These are phyloP conservation scores for Schizophyllum commune DNA, from an alignment of 1,284 basidiomycete species.

Conservation along the genomic window DNA sequence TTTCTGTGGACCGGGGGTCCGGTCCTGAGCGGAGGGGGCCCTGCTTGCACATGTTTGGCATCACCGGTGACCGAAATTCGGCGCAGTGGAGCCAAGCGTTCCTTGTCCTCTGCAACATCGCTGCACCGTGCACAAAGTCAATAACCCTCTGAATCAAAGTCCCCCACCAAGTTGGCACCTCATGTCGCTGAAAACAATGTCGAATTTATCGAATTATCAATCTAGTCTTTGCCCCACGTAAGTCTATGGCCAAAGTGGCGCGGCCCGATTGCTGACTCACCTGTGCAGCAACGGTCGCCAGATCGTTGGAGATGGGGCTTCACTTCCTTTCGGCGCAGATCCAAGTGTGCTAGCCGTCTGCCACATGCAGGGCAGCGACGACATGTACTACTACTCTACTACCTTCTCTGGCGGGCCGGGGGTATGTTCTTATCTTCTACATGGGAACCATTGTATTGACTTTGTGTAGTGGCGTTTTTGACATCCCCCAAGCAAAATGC, in stretches of 20 bases:
- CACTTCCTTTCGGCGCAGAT: constrained; percentile 65
- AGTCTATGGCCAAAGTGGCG: constrained; percentile 27
- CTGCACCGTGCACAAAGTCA: not conserved
- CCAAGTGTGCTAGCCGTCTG: constrained; percentile 77
- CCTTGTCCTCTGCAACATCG: not conserved
- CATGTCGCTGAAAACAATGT: constrained; percentile 65
- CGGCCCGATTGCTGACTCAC: constrained; percentile 21
- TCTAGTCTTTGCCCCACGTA: constrained; percentile 89
- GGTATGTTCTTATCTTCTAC: constrained; percentile 37
- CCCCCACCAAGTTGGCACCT: constrained; percentile 66
- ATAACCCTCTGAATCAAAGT: not conserved
- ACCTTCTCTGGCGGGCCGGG: constrained; percentile 83
- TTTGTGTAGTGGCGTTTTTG: constrained; percentile 77
- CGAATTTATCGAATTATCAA: constrained; percentile 64
- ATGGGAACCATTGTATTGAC: constrained; percentile 11
- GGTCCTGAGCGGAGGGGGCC: not conserved
- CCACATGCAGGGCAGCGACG: constrained; percentile 67
- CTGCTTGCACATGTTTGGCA: constrained; percentile 11
- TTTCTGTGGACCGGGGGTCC: not conserved
- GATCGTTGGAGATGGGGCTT: constrained; percentile 90
- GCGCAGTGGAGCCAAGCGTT: not conserved
- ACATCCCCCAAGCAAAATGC: constrained; percentile 80
- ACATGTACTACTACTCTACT: constrained; percentile 84
- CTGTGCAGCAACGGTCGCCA: constrained; percentile 78
- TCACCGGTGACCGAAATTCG: constrained; percentile 5